phyloP scores from a whole-genome alignment of 805 yeast genomes.

The Wickerhamomyces bisporus region DNA sequence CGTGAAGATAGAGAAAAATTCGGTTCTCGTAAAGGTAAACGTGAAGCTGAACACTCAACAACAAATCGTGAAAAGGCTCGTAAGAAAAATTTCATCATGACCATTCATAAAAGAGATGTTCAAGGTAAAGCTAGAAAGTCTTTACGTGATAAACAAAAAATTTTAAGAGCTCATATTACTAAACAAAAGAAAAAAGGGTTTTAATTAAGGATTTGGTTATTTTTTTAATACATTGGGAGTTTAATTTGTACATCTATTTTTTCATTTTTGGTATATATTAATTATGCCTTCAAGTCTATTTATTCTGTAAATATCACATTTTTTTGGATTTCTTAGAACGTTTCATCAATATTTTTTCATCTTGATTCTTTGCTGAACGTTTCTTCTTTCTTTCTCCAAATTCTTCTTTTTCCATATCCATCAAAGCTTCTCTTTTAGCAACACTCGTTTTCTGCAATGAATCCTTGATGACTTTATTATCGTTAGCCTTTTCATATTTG shows the following conservation, averaged over 20 bases:
- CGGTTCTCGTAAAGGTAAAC: constrained; percentile 83
- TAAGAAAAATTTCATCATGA: constrained; percentile 98
- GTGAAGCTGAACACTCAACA: constrained; percentile 74
- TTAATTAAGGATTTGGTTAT: constrained; percentile 25
- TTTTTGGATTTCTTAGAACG: constrained; percentile 4
- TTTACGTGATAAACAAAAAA: constrained; percentile 84
- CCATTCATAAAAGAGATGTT: constrained; percentile 91
- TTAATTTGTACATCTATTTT: neutral
- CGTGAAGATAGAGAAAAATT: constrained; percentile 88
- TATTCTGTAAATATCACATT: neutral
- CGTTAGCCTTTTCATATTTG: constrained; percentile 65
- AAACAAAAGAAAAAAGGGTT: constrained; percentile 88
- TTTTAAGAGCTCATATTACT: constrained; percentile 76
- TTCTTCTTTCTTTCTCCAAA: constrained; percentile 71
- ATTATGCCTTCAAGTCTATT: neutral
- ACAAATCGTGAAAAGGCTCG: constrained; percentile 95
- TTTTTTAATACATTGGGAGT: neutral
- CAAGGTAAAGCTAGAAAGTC: constrained; percentile 92
- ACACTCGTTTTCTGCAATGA: constrained; percentile 65
- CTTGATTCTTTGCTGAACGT: constrained; percentile 34
- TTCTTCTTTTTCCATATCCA: constrained; percentile 90
- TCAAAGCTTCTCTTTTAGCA: constrained; percentile 84
- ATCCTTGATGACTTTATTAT: constrained; percentile 69
- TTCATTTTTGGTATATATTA: neutral
- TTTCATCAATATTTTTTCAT: constrained; percentile 3